A percentile compares a stretch with the other conserved stretches of the same genome.
phyloP scores from a whole-genome alignment of 805 yeast genomes.

The Cyberlindnera nakhonratchasimensis region DNA sequence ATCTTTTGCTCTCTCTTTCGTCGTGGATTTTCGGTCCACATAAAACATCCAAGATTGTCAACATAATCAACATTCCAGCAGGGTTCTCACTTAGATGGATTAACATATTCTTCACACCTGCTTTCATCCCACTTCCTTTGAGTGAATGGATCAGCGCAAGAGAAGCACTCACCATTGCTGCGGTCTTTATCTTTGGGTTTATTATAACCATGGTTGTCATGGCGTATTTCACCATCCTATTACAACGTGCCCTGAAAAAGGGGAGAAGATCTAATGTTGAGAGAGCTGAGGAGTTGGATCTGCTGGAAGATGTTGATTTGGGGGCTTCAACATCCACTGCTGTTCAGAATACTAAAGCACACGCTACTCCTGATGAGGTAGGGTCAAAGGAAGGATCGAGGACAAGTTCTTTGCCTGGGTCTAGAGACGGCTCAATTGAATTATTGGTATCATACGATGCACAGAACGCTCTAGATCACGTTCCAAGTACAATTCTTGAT shows the following conservation, averaged over 20 bases:
- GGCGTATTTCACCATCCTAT: constrained; percentile 44
- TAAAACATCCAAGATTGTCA: constrained; percentile 26
- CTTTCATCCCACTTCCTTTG: constrained; percentile 68
- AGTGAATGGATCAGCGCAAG: constrained; percentile 60
- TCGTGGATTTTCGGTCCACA: constrained; percentile 37
- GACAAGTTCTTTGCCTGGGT: neutral
- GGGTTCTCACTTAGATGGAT: constrained; percentile 75
- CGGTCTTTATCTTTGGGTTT: constrained; percentile 67
- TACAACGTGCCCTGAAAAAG: constrained; percentile 32
- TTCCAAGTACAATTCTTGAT: constrained; percentile 17
- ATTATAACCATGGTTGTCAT: constrained; percentile 46
- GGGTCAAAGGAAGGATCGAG: constrained; percentile 2
- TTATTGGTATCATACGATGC: neutral
- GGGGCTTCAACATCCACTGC: constrained; percentile 16
- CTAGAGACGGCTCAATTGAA: constrained; percentile 10
- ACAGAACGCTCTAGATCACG: constrained; percentile 7
- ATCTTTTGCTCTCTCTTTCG: constrained; percentile 40
- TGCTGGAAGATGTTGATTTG: constrained; percentile 13
- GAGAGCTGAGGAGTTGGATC: constrained; percentile 31
- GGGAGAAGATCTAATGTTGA: constrained; percentile 23
- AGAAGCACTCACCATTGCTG: constrained; percentile 72
- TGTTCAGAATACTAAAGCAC: constrained; percentile 2
- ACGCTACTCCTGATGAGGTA: constrained; percentile 1
- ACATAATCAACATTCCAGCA: constrained; percentile 53
- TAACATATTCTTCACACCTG: constrained; percentile 73